Evolutionary conservation across 176 grass and related monocot species (phyloP).

Genomic region (Dendrocalamus sinicus): DNA sequence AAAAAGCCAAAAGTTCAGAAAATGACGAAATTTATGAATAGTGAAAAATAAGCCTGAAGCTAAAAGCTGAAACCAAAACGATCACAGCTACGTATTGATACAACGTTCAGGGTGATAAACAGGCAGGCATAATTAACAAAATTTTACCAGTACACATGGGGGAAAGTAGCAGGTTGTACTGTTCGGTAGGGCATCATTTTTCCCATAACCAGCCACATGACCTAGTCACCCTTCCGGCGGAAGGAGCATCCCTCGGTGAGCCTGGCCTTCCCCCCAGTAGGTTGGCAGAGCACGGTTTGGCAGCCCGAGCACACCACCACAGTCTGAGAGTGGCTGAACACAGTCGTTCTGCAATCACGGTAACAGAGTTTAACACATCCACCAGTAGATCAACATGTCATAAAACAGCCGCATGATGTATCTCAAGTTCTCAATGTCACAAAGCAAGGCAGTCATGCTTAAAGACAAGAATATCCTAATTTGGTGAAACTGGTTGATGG

Average conservation of each 20-base stretch:
- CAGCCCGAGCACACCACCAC: slow-evolving; percentile 66
- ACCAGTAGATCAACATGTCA: background rate
- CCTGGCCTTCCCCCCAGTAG: slow-evolving; percentile 63
- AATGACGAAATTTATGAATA: too few relatives aligned
- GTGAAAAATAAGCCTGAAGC: too few relatives aligned
- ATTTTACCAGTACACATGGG: background rate
- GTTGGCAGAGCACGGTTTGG: slow-evolving; percentile 66
- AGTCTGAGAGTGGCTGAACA: slow-evolving; percentile 72
- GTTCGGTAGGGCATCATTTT: background rate
- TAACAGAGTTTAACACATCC: background rate
- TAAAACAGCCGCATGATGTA: background rate
- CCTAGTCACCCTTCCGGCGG: slow-evolving; percentile 59
- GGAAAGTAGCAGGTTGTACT: background rate
- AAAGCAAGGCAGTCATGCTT: background rate
- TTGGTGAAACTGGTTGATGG: background rate
- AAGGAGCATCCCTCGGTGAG: slow-evolving; percentile 72
- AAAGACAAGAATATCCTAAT: background rate
- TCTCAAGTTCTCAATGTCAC: background rate
- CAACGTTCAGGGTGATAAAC: background rate
- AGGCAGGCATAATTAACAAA: slow-evolving; percentile 19
- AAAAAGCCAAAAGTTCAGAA: too few relatives aligned
- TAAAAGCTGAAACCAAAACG: too few relatives aligned
- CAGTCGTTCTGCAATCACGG: slow-evolving; percentile 56
- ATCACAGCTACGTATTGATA: background rate
- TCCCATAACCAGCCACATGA: background rate